Conservation (phyloP, 768 basidiomycete genomes). For the Plicaturopsis crispa region DNA sequence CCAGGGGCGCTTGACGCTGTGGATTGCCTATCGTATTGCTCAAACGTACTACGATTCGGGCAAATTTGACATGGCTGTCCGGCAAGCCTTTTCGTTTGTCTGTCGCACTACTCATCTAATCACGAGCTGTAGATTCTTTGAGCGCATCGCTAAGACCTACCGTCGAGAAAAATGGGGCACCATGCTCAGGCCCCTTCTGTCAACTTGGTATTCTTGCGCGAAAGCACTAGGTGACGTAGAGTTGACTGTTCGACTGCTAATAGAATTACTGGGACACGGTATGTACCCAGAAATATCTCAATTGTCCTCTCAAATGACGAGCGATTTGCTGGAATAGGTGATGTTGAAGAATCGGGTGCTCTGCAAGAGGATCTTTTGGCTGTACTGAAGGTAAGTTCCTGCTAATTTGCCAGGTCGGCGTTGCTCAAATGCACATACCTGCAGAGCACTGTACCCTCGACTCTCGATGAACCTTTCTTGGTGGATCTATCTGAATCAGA, state of each 20-base stretch:
- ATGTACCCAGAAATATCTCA: constrained; percentile 11
- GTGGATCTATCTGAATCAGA: constrained; percentile 59
- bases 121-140: constrained; percentile 64
- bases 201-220: constrained; percentile 79
- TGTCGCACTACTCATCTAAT: not conserved
- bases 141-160: constrained; percentile 85
- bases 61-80: constrained; percentile 83
- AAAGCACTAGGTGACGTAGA: constrained; percentile 73
- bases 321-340: constrained; percentile 14
- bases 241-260: constrained; percentile 61
- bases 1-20: constrained; percentile 80
- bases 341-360: constrained; percentile 27
- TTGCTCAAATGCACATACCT: not conserved
- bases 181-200: constrained; percentile 67
- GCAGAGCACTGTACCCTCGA: constrained; percentile 66
- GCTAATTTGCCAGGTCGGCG: not conserved
- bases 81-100: constrained; percentile 35
- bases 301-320: constrained; percentile 2
- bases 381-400: constrained; percentile 56
- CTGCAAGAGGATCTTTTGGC: constrained; percentile 69
- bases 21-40: constrained; percentile 87
- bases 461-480: constrained; percentile 44
- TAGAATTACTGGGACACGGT: constrained; percentile 85
- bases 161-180: constrained; percentile 76
- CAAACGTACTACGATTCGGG: constrained; percentile 74